Percentiles rank a stretch among this genome's conserved stretches.
Evolutionary conservation across 2,329 filamentous ascomycete genomes (phyloP).

Genomic region (Verticillium longisporum): DNA sequence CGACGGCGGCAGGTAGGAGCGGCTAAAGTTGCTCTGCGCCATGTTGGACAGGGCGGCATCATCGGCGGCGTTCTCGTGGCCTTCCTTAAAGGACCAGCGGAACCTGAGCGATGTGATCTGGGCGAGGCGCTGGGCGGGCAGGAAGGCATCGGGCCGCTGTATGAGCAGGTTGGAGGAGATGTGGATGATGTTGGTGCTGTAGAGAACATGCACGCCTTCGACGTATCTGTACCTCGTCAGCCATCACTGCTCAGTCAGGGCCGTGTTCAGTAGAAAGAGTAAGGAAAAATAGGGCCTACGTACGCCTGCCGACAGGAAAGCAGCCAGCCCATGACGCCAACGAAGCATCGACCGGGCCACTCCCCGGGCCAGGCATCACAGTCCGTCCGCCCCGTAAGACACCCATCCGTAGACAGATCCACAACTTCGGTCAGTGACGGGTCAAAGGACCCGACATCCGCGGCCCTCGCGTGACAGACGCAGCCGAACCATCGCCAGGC

Average conservation of each 20-base stretch:
- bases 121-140: constrained; percentile 14
- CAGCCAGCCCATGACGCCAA: constrained; percentile 23
- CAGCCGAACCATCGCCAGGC: constrained; percentile 18
- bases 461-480: constrained; percentile 14
- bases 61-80: background rate
- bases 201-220: constrained; percentile 20
- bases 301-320: constrained; percentile 19
- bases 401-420: background rate
- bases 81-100: constrained; percentile 10
- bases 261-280: background rate
- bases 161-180: constrained; percentile 16
- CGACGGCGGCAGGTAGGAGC: background rate
- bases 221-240: constrained; percentile 12
- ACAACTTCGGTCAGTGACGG: background rate
- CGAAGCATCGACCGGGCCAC: constrained; percentile 12
- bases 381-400: background rate
- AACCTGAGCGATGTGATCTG: constrained; percentile 16
- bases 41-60: background rate
- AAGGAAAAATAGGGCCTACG: constrained; percentile 1
- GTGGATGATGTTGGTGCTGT: constrained; percentile 19
- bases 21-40: background rate
- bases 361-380: constrained; percentile 10
- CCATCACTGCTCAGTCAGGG: too few relatives aligned
- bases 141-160: constrained; percentile 8
- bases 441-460: background rate